Evolutionary conservation across 495 filamentous ascomycete species (phyloP), one percentile per base, ranked within the genome.

Genomic region (Jackrogersella minutella): DNA sequence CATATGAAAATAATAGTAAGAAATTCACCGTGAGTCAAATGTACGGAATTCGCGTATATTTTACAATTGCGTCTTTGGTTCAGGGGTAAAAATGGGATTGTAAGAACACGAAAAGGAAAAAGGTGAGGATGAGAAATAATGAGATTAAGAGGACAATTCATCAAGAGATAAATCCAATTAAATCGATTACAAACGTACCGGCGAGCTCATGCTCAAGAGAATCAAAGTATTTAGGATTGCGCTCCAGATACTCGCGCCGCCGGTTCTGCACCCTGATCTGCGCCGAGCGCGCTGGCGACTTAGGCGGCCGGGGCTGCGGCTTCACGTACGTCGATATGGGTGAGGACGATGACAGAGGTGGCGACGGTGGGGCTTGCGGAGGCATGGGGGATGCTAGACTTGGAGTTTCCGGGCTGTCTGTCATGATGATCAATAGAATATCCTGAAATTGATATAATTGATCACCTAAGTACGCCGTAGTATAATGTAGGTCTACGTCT

Each of bases 141-240:
- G 4, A 10, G 22, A 22, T 7, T 22, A 10, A 8, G 2, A 11
- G 5, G 13, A 0, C 3, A 43, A 22, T 21, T 21, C n/a, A n/a
- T n/a, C n/a, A n/a, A n/a, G n/a, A n/a, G n/a, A n/a, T 11, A 10
- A 43, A 47, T 37, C 34, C 2, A 13, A 13, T 14, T 16, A 44
- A 6, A 44, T 10, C 3, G 30, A 5, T 22, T 14, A 22, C 31
- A 22, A 13, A 43, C 72, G 17, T 54, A 79, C 79, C 78, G 8
- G 80, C 74, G 1, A 82, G 71, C 64, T 83, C 81, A 46, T 82
- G 80, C 17, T 82, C 80, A 0, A 67, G 37, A 0, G 68, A 77
- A 21, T 65, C 28, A 34, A 80, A 80, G 47, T 83, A 83, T 22
- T 41, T 62, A 10, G 74, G 76, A 61, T 81, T 72, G 5, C 74